These are phyloP conservation scores for Penicillium sp. DNA, from an alignment of 2,329 filamentous ascomycete species.

Conservation along the genomic window DNA sequence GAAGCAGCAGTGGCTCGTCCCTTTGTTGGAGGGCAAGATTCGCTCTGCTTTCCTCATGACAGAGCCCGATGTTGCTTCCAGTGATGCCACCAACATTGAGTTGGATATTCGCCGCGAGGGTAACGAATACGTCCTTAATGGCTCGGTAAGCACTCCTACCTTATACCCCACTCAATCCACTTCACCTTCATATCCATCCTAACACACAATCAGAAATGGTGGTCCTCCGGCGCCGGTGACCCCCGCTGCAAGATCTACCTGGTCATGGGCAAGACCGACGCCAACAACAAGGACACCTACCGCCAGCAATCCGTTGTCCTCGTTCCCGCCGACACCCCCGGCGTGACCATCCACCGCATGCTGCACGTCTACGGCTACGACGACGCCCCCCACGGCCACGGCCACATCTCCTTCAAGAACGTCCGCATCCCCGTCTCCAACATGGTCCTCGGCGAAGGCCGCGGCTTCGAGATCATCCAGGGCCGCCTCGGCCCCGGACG, in stretches of 20 bases:
- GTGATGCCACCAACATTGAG: slow-evolving; percentile 91
- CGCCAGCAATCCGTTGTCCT: slow-evolving; percentile 91
- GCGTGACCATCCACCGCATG: slow-evolving; percentile 93
- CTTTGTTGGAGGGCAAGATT: slow-evolving; percentile 80
- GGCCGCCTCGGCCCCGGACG: slow-evolving; percentile 92
- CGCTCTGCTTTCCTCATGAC: slow-evolving; percentile 93
- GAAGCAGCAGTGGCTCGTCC: slow-evolving; percentile 80
- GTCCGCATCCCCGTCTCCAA: slow-evolving; percentile 82
- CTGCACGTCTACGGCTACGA: slow-evolving; percentile 93
- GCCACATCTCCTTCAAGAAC: slow-evolving; percentile 85
- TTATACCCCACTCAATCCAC: background rate
- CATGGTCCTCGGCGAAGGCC: slow-evolving; percentile 88
- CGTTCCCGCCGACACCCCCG: slow-evolving; percentile 76
- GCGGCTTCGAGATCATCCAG: slow-evolving; percentile 98
- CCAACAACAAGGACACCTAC: slow-evolving; percentile 74
- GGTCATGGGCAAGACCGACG: slow-evolving; percentile 91
- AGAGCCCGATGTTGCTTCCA: slow-evolving; percentile 83
- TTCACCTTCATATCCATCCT: background rate
- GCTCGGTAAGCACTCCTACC: slow-evolving; percentile 59
- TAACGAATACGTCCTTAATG: slow-evolving; percentile 88
- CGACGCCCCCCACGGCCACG: slow-evolving; percentile 97
- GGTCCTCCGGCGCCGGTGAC: slow-evolving; percentile 94
- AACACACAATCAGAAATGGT: slow-evolving; percentile 78
- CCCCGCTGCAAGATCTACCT: slow-evolving; percentile 90
- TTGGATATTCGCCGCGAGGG: slow-evolving; percentile 80